A percentile compares a stretch with the other conserved stretches of the same genome.
These are phyloP conservation scores for Wickerhamiella brachini DNA, from an alignment of 805 yeast genomes.

Conservation along the genomic window DNA sequence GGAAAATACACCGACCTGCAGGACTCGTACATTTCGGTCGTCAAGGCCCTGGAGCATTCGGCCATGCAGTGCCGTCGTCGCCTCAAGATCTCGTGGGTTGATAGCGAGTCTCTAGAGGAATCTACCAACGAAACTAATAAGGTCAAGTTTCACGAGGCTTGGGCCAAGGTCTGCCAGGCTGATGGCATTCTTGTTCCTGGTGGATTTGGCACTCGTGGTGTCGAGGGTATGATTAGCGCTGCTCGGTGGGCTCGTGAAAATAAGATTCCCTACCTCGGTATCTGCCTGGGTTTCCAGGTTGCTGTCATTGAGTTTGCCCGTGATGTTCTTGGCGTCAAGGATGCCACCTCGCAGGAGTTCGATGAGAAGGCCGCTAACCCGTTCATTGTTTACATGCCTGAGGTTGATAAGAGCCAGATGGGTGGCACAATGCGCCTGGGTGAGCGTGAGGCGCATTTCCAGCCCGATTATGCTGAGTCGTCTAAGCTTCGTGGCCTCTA, in stretches of 20 bases:
- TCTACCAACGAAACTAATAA: slow-evolving; percentile 49
- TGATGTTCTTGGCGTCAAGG: slow-evolving; percentile 52
- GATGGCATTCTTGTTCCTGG: slow-evolving; percentile 98
- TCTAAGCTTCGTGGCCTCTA: slow-evolving; percentile 64
- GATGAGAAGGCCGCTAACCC: slow-evolving; percentile 49
- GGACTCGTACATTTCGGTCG: slow-evolving; percentile 88
- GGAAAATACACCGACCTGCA: slow-evolving; percentile 95
- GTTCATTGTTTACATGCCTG: slow-evolving; percentile 95
- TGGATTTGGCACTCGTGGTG: slow-evolving; percentile 95
- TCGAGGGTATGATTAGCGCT: slow-evolving; percentile 95
- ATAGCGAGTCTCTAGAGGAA: slow-evolving; percentile 78
- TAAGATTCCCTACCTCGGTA: slow-evolving; percentile 87
- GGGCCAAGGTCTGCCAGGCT: slow-evolving; percentile 86
- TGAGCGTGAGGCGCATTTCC: slow-evolving; percentile 76
- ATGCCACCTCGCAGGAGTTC: slow-evolving; percentile 75
- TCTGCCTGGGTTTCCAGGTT: slow-evolving; percentile 92
- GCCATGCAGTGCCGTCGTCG: slow-evolving; percentile 79
- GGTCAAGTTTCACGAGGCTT: slow-evolving; percentile 79
- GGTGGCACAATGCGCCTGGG: slow-evolving; percentile 99
- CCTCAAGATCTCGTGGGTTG: slow-evolving; percentile 90
- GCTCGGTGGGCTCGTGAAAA: slow-evolving; percentile 98
- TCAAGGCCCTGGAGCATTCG: slow-evolving; percentile 89
- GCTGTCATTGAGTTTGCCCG: slow-evolving; percentile 92
- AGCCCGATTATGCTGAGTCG: slow-evolving; percentile 47
- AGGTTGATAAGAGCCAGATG: slow-evolving; percentile 83